Percentiles rank a stretch among this genome's conserved stretches.
Conservation (phyloP, 2,329 filamentous ascomycete genomes). For the Sordariomycetes sp. region DNA sequence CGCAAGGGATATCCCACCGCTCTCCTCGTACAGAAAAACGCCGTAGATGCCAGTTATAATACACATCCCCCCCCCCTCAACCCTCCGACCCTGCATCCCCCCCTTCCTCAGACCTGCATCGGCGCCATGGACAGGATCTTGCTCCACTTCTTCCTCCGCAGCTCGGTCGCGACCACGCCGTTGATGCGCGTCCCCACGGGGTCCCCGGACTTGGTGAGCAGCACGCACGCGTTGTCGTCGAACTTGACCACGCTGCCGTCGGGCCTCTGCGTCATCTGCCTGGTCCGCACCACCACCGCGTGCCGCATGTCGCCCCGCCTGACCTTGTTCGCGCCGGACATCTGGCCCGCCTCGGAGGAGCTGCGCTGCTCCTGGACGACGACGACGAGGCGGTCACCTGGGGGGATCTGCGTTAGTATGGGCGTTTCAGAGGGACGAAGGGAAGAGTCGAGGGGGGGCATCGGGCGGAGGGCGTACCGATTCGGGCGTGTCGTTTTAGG, state of each 20-base stretch:
- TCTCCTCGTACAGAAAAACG: background rate
- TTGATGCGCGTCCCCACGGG: slow-evolving; percentile 89
- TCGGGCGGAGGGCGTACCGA: slow-evolving; percentile 60
- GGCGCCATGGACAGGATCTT: slow-evolving; percentile 96
- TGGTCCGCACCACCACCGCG: slow-evolving; percentile 86
- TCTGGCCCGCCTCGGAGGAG: slow-evolving; percentile 58
- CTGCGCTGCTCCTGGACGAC: slow-evolving; percentile 96
- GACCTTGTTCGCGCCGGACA: slow-evolving; percentile 78
- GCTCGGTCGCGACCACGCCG: slow-evolving; percentile 80
- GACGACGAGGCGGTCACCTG: slow-evolving; percentile 92
- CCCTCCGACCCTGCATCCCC: background rate
- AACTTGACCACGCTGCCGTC: slow-evolving; percentile 90
- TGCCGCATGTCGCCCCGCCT: slow-evolving; percentile 93
- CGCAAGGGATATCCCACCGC: background rate
- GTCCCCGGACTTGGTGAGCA: slow-evolving; percentile 94
- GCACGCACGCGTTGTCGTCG: slow-evolving; percentile 95
- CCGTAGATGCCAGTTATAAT: background rate
- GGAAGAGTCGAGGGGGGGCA: background rate
- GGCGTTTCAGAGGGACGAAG: background rate
- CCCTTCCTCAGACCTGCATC: slow-evolving; percentile 34
- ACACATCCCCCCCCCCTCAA: background rate
- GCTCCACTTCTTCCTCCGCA: slow-evolving; percentile 91
- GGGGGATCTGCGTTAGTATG: background rate
- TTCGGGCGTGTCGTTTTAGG: slow-evolving; percentile 78
- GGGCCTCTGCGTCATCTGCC: slow-evolving; percentile 73